A percentile compares a stretch with the other conserved stretches of the same genome.
phyloP scores from a whole-genome alignment of 345 rosid species.

The Gossypium thurberi region DNA sequence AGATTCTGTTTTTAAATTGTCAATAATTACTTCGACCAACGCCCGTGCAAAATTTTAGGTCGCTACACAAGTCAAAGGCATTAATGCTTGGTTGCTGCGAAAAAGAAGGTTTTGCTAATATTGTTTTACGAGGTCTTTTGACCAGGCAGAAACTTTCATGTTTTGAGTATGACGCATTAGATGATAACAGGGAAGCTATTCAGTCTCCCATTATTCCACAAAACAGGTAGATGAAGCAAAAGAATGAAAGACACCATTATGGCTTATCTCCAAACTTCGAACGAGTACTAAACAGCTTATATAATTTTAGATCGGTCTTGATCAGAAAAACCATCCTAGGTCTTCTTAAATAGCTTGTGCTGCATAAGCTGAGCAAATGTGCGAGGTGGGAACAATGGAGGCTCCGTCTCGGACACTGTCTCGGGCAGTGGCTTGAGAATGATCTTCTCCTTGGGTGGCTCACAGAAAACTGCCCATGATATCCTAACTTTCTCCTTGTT shows the following conservation, averaged over 20 bases:
- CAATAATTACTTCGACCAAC: too few relatives aligned
- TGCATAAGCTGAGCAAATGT: conserved; percentile 79
- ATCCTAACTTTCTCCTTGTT: conserved; percentile 94
- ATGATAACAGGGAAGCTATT: not conserved
- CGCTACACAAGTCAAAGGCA: not conserved
- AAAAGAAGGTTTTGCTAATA: not conserved
- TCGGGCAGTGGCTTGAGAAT: conserved; percentile 75
- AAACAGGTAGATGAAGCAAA: not conserved
- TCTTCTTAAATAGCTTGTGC: conserved; percentile 76
- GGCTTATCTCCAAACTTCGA: not conserved
- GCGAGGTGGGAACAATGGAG: conserved; percentile 79
- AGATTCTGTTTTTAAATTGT: too few relatives aligned
- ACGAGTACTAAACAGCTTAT: not conserved
- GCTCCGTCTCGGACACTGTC: conserved; percentile 55
- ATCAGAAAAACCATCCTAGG: conserved; percentile 25
- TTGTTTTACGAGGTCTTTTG: not conserved
- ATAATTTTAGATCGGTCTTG: not conserved
- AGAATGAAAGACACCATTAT: not conserved
- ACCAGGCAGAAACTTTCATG: not conserved
- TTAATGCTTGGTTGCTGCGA: not conserved
- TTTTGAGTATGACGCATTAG: not conserved
- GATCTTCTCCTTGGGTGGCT: conserved; percentile 92
- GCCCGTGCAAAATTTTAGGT: too few relatives aligned
- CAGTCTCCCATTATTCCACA: not conserved
- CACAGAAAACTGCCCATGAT: conserved; percentile 97